Evolutionary conservation across 192 early-diverging fungal genomes (phyloP), one percentile per base, ranked within the genome.

Genomic region (Linnemannia elongata): DNA sequence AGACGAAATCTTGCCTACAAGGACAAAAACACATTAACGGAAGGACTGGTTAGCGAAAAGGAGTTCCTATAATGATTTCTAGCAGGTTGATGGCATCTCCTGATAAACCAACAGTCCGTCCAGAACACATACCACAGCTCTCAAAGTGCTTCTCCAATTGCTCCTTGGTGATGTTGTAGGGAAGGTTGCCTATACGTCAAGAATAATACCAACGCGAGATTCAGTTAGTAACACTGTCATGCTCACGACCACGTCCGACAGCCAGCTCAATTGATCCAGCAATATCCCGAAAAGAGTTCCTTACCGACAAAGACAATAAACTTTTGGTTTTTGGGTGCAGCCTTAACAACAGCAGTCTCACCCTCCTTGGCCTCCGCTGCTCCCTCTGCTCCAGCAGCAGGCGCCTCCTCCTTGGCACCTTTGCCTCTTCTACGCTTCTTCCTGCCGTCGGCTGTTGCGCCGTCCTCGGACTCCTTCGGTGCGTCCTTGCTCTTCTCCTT

Each of bases 161-260:
- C 68, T 94, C 93, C 20, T 89, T 90, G 20, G 94, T 94, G 35
- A 93, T 90, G 52, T 91, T 91, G 78, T 89, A 94, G 27, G 94
- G 93, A 35, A 95, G 88, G 71, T 94, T 94, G 52, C 91, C 91
- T 92, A 20, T 35, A 83, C 42, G 38, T 45, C 39, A 38, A 17
- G 12, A 22, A 39, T 63, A 73, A 36, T 22, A 45, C 0, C 44
- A 35, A 27, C 44, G 41, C 33, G 12, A 70, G 52, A 81, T 10
- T 4, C 20, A 57, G 52, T 49, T 24, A 41, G 24, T 42, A 39
- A 10, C n/a, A n/a, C 73, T 30, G 49, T 30, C 27, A 17, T 22
- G 38, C 38, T 39, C 38, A 39, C 38, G n/a, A n/a, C n/a, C n/a
- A 30, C 3, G 0, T 6, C 20, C 5, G 20, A 22, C 4, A 18